Evolutionary conservation across 2,329 filamentous ascomycete genomes (phyloP), one percentile per base, ranked within the genome.

Genomic region (Hypoxylon rubiginosum): DNA sequence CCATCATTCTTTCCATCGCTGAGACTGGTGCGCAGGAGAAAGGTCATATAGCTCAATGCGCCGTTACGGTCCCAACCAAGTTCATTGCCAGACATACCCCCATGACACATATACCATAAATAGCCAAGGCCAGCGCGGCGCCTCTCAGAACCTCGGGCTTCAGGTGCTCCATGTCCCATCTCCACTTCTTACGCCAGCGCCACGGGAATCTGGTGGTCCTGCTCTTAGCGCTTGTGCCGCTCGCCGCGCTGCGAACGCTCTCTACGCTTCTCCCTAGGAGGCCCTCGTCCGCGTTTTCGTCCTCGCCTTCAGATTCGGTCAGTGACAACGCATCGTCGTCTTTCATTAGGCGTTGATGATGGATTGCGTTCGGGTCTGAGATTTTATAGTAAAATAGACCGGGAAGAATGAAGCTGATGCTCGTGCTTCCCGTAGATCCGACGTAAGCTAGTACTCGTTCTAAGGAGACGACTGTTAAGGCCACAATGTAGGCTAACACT

Each of bases 301-400:
- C 82, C 8, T 84, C 84, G 26, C 84, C 70, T 4, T 74, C 77
- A 0, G 77, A 79, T 13, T 55, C 59, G 58, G 70, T 57, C 1
- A 71, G 85, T 52, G 92, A 91, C 39, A 87, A 84, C n/a, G 90
- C 89, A 69, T 95, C 92, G 73, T 98, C 96, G 71, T 97, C 93
- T 74, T 96, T 98, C 68, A 93, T 83, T 9, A 98, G 83, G 13
- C 91, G 88, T 77, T 97, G 95, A 73, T 97, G 94, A 68, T 95
- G 89, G 28, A 90, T 86, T 48, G 92, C 95, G 59, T 97, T 91
- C 0, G 96, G 96, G 24, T 93, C 90, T 11, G 93, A 97, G 65
- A 99, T 98, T 80, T 98, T 98, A 82, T 98, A 99, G 80, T 98
- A 99, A 79, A 99, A 99, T 3, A 99, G 81, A 0, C 96, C 96